Percentiles rank a stretch among this genome's conserved stretches.
These are phyloP conservation scores for Vanrija humicola DNA, from an alignment of 1,284 basidiomycete genomes.

Conservation along the genomic window DNA sequence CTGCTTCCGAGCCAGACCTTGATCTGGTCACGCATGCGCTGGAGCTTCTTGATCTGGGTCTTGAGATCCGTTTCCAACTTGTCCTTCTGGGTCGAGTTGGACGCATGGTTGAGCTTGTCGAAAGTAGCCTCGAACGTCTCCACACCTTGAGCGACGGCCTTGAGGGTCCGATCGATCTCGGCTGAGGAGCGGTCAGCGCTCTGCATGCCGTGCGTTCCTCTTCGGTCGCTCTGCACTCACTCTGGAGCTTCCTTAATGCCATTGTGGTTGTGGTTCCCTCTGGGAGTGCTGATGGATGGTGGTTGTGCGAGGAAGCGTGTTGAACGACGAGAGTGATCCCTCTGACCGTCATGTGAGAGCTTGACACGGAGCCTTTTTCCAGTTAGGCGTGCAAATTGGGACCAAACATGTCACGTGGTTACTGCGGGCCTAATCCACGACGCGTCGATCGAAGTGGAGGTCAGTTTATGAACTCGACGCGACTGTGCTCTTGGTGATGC, in stretches of 20 bases:
- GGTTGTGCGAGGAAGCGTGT: too few relatives aligned
- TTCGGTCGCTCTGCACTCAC: slow-evolving; percentile 16
- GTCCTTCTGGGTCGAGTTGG: slow-evolving; percentile 89
- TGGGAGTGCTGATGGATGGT: too few relatives aligned
- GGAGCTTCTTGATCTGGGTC: slow-evolving; percentile 98
- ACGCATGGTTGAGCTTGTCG: slow-evolving; percentile 91
- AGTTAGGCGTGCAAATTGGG: too few relatives aligned
- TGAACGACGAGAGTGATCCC: too few relatives aligned
- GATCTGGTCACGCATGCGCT: slow-evolving; percentile 96
- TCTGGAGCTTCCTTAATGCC: slow-evolving; percentile 44
- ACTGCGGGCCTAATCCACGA: neutral
- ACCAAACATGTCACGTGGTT: too few relatives aligned
- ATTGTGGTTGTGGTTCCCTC: slow-evolving; percentile 15
- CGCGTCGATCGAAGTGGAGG: slow-evolving; percentile 13
- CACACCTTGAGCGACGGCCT: slow-evolving; percentile 89
- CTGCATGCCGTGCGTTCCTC: neutral
- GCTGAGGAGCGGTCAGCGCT: slow-evolving; percentile 53
- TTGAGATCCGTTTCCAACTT: slow-evolving; percentile 92
- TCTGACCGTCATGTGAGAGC: too few relatives aligned
- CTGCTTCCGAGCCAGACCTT: slow-evolving; percentile 98
- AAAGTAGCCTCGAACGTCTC: slow-evolving; percentile 93
- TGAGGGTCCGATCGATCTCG: slow-evolving; percentile 93
- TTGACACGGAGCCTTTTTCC: too few relatives aligned
- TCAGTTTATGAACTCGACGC: neutral
- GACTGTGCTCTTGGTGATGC: neutral